A percentile compares a stretch with the other conserved stretches of the same genome.
phyloP scores from a whole-genome alignment of 2,329 filamentous ascomycete species.

The Aspergillus hortae region DNA sequence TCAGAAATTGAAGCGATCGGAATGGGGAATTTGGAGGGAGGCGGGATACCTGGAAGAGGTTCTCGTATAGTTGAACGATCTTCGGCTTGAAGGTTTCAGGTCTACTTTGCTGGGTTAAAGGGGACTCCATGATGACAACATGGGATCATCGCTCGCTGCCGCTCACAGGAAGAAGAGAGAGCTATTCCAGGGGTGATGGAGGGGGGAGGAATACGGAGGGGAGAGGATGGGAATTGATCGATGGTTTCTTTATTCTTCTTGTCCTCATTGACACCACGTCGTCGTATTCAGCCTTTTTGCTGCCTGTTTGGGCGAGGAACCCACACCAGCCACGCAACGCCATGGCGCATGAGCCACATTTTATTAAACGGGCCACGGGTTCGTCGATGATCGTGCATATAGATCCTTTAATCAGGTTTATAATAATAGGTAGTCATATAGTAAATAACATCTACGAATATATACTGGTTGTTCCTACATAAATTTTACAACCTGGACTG shows the following conservation, averaged over 20 bases:
- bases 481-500: too few relatives aligned
- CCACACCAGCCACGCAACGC: conserved; percentile 12
- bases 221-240: not conserved
- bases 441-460: too few relatives aligned
- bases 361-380: not conserved
- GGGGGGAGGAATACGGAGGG: conserved; percentile 3
- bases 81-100: conserved; percentile 92
- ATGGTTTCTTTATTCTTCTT: conserved; percentile 1
- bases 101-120: conserved; percentile 85
- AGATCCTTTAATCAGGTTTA: too few relatives aligned
- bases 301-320: conserved; percentile 10
- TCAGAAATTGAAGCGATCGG: conserved; percentile 4
- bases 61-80: conserved; percentile 84
- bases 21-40: conserved; percentile 2
- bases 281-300: conserved; percentile 12
- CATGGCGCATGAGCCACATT: conserved; percentile 3
- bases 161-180: not conserved
- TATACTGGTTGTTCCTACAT: too few relatives aligned
- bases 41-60: conserved; percentile 62
- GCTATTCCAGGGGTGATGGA: conserved; percentile 6
- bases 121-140: conserved; percentile 71
- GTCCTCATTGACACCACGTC: conserved; percentile 6
- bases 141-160: conserved; percentile 13
- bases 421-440: too few relatives aligned
- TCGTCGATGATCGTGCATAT: not conserved